Base-by-base conservation (phyloP, 1,284 basidiomycete species). In the Apiotrichum akiyoshidainum region DNA sequence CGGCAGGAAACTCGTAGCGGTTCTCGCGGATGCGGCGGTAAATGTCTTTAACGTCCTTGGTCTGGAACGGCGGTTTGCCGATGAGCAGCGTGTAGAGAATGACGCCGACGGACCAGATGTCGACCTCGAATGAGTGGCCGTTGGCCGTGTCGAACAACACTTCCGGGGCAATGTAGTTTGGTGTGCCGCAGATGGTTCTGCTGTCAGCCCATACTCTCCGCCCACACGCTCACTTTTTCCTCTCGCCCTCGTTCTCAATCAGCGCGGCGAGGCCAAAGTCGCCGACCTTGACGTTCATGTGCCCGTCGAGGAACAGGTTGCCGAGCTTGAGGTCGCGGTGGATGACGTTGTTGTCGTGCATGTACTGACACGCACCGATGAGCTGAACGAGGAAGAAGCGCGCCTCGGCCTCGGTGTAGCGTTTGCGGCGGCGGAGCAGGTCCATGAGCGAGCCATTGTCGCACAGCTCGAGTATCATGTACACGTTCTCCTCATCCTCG, bases 81-180 rank as follows among this genome's bases (percentile, higher is more conserved):
- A 98, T 84, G 35, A 97, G 81, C 52, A 98, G 85, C 0, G 96
- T 98, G 74, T 99, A 99, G 67, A 97, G 80, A 63, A 99, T 98
- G 53, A 99, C 95, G 13, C 95, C 96, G 53, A 96, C 89, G 8
- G 90, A 92, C 96, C 95, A 99, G 11, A 94, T 89, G 73, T 99
- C 95, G 39, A 98, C 95, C 79, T 98, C 95, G 71, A 97, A 99
- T 73, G 90, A 93, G 78, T 99, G 95, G 0, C 95, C 93, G 67
- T 93, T 94, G 31, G 87, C 90, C 46, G 89, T 91, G 75, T 97
- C 93, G 75, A 97, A 98, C 60, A 99, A 80, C 37, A 99, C 93
- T 75, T 99, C 95, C 0, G 95, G 96, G 0, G 96, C 96, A 66
- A 99, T 98, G 76, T 99, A 98, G 76, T 99, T 98, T 1, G 95